Base-by-base conservation (phyloP, 345 rosid species). In the Arabidopsis suecica region DNA sequence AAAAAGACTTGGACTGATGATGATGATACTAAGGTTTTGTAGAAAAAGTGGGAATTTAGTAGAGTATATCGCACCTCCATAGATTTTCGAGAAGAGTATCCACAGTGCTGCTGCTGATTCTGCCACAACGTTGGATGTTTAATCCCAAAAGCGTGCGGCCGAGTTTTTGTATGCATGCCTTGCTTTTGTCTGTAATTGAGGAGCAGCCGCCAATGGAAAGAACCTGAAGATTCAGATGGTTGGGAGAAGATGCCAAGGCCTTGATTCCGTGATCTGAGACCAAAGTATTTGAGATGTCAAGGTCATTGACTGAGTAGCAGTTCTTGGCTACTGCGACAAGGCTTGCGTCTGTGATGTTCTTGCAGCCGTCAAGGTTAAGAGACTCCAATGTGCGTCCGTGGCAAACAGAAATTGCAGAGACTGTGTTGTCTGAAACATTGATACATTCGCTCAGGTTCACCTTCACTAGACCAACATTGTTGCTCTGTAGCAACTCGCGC, bases 41-140 rank as follows among this genome's bases (percentile, higher is more conserved):
- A 36, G 64, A 83, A 85, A 85, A 80, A 81, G 12, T 8, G 41
- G 82, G 82, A 82, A 82, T 49, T 87, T 77, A 95, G 78, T 78
- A 86, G 18, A 95, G 97, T 84, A 92, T 86, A 65, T 95, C 97
- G 28, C 97, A 95, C 83, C 88, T 87, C 91, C 96, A 92, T 65
- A 95, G 81, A 71, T 78, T 84, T 73, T 88, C 91, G 49, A 86
- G 80, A 41, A 95, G 90, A 33, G 73, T 42, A 67, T 81, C 87
- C 23, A 90, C 78, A 9, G 86, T 76, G 67, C 78, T 77, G 75
- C 82, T 78, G 85, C 91, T 90, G 83, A 95, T 87, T 68, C 85
- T 79, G 36, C 82, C 87, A 86, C 99, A 95, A 61, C 84, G 85
- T 78, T 90, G 89, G 68, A 95, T 85, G 71, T 92, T 89, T 76